Conservation (phyloP, 208 protist genomes). For the Phytomonas francai region DNA sequence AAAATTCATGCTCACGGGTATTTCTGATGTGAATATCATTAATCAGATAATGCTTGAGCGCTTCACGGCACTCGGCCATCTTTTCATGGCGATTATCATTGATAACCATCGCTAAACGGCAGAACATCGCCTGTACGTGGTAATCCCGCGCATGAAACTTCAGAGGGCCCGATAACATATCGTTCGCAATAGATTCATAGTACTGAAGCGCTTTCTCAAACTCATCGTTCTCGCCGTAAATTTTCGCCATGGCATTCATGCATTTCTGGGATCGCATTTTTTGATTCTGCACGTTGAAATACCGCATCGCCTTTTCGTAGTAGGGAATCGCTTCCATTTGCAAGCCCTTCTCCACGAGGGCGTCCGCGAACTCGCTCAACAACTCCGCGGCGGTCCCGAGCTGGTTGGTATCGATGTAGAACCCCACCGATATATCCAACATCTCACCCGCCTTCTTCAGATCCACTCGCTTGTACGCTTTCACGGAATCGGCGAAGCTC, state of each 20-base stretch:
- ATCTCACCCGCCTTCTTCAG: constrained; percentile 41
- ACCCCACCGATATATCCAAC: constrained; percentile 53
- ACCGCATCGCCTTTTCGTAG: constrained; percentile 75
- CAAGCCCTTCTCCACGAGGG: constrained; percentile 41
- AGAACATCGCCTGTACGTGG: constrained; percentile 78
- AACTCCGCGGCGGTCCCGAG: constrained; percentile 52
- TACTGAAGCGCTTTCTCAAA: constrained; percentile 76
- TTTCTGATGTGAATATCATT: constrained; percentile 68
- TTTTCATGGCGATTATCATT: constrained; percentile 69
- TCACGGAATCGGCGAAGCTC: constrained; percentile 50
- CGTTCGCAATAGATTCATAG: constrained; percentile 68
- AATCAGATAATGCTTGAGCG: constrained; percentile 53
- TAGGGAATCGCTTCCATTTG: constrained; percentile 52
- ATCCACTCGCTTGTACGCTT: constrained; percentile 55
- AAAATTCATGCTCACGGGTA: constrained; percentile 72
- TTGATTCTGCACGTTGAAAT: constrained; percentile 77
- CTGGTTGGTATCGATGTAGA: constrained; percentile 71
- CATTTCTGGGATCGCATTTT: constrained; percentile 70
- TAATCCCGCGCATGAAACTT: constrained; percentile 86
- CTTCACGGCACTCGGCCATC: constrained; percentile 57
- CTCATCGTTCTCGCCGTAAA: constrained; percentile 64
- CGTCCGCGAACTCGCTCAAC: constrained; percentile 64
- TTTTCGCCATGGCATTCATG: constrained; percentile 71
- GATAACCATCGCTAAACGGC: constrained; percentile 60
- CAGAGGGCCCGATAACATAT: constrained; percentile 63